Conservation (phyloP, 2,329 filamentous ascomycete species). For the Aspergillus luchuensis region DNA sequence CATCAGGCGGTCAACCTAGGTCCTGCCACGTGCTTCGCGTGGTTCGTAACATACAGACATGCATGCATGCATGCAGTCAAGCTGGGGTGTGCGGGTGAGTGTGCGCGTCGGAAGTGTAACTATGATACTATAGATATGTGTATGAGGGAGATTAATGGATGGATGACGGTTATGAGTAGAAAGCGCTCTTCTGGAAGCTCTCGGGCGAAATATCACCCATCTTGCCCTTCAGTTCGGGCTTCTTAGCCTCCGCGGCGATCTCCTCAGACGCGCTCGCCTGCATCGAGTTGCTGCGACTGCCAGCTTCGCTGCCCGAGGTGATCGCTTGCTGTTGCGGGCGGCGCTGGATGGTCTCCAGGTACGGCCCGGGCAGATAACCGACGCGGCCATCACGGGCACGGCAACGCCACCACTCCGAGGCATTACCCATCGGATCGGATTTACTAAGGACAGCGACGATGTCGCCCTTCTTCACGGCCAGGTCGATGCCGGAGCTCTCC, state of each 20-base stretch:
- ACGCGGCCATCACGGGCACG: conserved; percentile 84
- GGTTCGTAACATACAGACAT: neutral
- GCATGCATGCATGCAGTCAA: neutral
- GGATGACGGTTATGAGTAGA: conserved; percentile 57
- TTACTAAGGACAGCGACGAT: conserved; percentile 92
- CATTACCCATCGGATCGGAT: conserved; percentile 85
- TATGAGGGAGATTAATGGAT: neutral
- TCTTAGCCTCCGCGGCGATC: conserved; percentile 32
- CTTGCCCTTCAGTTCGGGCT: conserved; percentile 59
- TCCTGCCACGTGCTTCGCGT: neutral
- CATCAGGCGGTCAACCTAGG: conserved; percentile 4
- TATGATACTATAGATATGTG: neutral
- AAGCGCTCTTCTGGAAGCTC: conserved; percentile 71
- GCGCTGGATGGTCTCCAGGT: conserved; percentile 74
- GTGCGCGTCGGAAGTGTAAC: neutral
- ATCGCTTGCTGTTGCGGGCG: conserved; percentile 49
- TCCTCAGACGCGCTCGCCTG: conserved; percentile 34
- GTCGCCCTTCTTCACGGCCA: conserved; percentile 91
- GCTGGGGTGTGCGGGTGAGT: neutral
- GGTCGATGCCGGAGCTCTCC: conserved; percentile 71
- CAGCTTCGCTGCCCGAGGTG: conserved; percentile 43
- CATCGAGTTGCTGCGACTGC: conserved; percentile 59
- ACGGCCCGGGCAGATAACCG: conserved; percentile 88
- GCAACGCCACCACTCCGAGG: conserved; percentile 97
- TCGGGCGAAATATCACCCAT: conserved; percentile 66